Base-by-base conservation (phyloP, 108 stramenopile species). In the Conticribra weissflogii region DNA sequence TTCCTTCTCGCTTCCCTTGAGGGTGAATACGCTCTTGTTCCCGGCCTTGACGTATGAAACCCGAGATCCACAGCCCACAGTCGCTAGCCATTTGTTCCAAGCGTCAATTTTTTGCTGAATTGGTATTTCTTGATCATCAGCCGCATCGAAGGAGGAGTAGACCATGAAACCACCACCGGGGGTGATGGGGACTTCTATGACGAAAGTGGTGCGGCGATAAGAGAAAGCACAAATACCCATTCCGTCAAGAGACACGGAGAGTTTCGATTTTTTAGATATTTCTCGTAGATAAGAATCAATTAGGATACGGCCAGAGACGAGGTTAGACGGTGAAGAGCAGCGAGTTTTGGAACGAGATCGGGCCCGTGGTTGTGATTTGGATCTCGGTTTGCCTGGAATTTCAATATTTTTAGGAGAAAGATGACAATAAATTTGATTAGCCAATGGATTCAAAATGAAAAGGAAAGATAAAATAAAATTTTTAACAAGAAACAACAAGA, bases 181-280 rank as follows among this genome's bases (percentile, higher is more conserved):
- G 3, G 48, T 52, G 34, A 68, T 62, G 66, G 75, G 75, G 25
- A 76, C 75, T 33, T 76, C 75, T 16, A 76, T 76, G 22, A 76
- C 75, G 29, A 76, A 76, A 46, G 66, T 76, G 19, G 61, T 68
- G 15, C 60, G 59, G 1, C 75, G 54, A 33, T 76, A 76, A 16
- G 66, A 68, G 60, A 76, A 76, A 54, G 75, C 75, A 25, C 75
- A 76, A 44, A 76, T 68, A 9, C 75, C 75, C 67, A 68, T 68
- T 15, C 66, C 66, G 45, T 76, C 75, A 8, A 76, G 55, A 32
- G 75, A 62, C 16, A 76, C 61, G 24, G 66, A 68, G 52, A 76
- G 53, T 63, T 55, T 76, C 8, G 66, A 68, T 47, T 76, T 68
- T 15, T 59, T 67, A 22, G 59, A 61, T 8, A 76, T 76, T 57